Base-by-base conservation (phyloP, 1,284 basidiomycete genomes). In the Lentinus polychrous region DNA sequence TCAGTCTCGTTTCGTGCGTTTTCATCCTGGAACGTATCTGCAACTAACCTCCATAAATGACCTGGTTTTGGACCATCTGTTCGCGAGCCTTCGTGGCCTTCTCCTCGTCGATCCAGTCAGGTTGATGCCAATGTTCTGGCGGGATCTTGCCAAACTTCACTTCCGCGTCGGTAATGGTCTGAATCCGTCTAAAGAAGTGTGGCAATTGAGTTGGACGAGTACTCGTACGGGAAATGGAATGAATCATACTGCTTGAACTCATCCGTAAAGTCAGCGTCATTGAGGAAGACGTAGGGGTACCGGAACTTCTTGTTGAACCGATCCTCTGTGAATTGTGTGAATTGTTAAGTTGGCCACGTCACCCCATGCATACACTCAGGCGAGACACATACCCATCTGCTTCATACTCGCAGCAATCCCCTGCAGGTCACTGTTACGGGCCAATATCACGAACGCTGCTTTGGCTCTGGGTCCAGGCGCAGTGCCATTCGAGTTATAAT, bases 261-360 rank as follows among this genome's bases (percentile, higher is more conserved):
- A 2, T 89, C 84, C 2, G 78, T 72, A 62, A 94, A 94, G 0
- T 75, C 74, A 50, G 85, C 74, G 43, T 94, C 91, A 60, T 94
- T 94, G 49, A 94, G 71, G 67, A 94, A 89, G 34, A 91, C 83
- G 59, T 89, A 94, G 22, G 90, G 88, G 64, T 94, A 94, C 39
- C 78, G 69, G 59, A 84, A 91, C 65, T 87, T 85, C 60, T 83
- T 83, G 72, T 94, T 94, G 73, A 93, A 88, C 35, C 84, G 74
- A 60, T 89, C 85, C 65, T 90, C 86, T 65, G 24, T n/a, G 14
- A n/a, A 34, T 18, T 20, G 38, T 20, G 14, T 8, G 43, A 6
- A 20, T 14, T 10, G 34, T 45, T 14, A 49, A 47, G 12, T 10
- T n/a, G n/a, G n/a, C n/a, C n/a, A n/a, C n/a, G n/a, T n/a, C 38